phyloP scores from a whole-genome alignment of 2,329 filamentous ascomycete genomes.

The Neonectria hederae region DNA sequence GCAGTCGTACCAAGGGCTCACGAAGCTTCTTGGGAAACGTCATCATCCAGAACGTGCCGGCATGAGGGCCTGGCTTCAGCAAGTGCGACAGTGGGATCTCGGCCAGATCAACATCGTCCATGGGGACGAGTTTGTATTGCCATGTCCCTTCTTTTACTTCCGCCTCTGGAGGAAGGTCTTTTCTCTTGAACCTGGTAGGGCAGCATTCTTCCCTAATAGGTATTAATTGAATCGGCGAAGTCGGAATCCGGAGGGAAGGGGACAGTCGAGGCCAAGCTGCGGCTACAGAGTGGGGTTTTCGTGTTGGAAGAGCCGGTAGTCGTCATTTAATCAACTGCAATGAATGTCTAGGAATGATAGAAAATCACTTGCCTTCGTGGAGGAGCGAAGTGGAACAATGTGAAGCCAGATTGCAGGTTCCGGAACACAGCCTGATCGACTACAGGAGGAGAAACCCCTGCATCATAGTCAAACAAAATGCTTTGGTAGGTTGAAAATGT shows the following conservation, averaged over 20 bases:
- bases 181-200: neutral
- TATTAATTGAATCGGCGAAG: neutral
- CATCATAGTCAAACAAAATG: too few relatives aligned
- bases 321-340: too few relatives aligned
- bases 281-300: neutral
- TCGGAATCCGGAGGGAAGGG: neutral
- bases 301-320: too few relatives aligned
- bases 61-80: neutral
- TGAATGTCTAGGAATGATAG: too few relatives aligned
- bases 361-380: too few relatives aligned
- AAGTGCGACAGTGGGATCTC: neutral
- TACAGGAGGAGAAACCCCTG: too few relatives aligned
- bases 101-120: neutral
- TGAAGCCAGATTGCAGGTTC: too few relatives aligned
- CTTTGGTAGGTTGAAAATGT: too few relatives aligned
- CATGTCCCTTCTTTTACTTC: neutral
- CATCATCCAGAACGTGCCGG: neutral
- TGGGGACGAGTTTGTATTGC: neutral
- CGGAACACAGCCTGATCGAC: too few relatives aligned
- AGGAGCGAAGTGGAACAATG: too few relatives aligned
- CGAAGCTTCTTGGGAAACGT: neutral
- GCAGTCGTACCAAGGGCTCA: neutral
- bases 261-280: neutral
- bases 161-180: neutral
- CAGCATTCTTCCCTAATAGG: neutral